A percentile compares a stretch with the other conserved stretches of the same genome.
Evolutionary conservation across 2,329 filamentous ascomycete species (phyloP).

Genomic region (Monilinia laxa): DNA sequence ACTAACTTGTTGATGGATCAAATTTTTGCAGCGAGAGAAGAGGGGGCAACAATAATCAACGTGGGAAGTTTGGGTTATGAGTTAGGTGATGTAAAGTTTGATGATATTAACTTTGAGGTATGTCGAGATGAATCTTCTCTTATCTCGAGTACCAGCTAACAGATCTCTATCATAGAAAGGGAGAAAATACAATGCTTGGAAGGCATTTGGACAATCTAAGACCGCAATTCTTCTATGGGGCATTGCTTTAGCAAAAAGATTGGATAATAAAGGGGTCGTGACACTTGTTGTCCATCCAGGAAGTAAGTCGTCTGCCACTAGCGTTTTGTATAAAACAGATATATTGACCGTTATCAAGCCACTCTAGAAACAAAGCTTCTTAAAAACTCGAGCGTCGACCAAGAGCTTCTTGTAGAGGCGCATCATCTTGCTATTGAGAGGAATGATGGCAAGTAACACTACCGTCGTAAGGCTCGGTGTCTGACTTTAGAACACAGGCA

Average conservation of each 20-base stretch:
- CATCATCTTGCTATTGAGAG: background rate
- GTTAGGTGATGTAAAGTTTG: conserved; percentile 41
- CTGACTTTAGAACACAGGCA: background rate
- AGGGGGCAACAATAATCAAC: conserved; percentile 41
- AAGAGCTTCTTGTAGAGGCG: background rate
- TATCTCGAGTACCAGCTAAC: background rate
- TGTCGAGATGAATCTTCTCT: background rate
- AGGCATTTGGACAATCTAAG: conserved; percentile 2
- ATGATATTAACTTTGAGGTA: conserved; percentile 42
- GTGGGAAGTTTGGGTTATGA: conserved; percentile 44
- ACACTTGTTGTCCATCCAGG: background rate
- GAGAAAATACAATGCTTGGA: conserved; percentile 1
- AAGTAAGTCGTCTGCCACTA: background rate
- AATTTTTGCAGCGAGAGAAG: conserved; percentile 25
- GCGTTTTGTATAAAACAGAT: background rate
- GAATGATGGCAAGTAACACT: background rate
- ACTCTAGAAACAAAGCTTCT: conserved; percentile 4
- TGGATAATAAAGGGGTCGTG: background rate
- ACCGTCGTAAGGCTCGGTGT: background rate
- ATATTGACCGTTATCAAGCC: background rate
- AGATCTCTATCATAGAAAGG: background rate
- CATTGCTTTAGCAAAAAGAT: background rate
- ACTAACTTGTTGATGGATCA: conserved; percentile 37
- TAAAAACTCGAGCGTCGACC: background rate
- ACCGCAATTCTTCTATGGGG: conserved; percentile 1